phyloP scores from a whole-genome alignment of 768 basidiomycete species.

The Mrakia frigida region DNA sequence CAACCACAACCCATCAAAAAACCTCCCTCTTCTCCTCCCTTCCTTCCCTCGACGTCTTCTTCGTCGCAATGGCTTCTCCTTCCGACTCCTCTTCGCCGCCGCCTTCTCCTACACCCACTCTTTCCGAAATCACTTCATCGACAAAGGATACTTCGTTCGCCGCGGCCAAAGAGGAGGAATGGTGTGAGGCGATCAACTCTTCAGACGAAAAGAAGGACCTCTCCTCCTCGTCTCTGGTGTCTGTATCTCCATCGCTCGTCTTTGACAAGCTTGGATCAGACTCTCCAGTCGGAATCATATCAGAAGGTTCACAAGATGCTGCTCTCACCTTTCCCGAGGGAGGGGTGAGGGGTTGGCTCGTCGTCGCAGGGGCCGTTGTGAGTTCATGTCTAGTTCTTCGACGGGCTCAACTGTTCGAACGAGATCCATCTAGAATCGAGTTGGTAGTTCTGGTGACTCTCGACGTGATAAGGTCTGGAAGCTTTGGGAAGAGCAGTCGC shows the following conservation, averaged over 20 bases:
- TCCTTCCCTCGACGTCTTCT: neutral
- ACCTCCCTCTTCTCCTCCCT: neutral
- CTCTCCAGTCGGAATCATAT: neutral
- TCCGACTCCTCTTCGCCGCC: neutral
- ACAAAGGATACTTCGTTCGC: neutral
- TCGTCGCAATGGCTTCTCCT: neutral
- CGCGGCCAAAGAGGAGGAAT: neutral
- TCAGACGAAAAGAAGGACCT: neutral
- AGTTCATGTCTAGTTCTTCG: neutral
- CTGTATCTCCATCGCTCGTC: neutral
- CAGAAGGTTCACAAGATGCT: neutral
- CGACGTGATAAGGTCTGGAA: too few species aligned
- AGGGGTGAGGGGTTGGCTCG: neutral
- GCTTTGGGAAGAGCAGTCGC: too few species aligned
- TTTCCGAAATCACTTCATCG: neutral
- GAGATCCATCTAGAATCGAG: too few species aligned
- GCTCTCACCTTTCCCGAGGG: conserved; percentile 5
- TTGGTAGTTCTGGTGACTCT: too few species aligned
- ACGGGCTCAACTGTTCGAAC: neutral
- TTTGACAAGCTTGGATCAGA: too few species aligned
- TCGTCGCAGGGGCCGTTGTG: conserved; percentile 1
- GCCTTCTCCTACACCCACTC: neutral
- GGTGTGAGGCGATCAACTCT: neutral
- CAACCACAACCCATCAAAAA: neutral
- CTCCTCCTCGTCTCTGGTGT: neutral